Evolutionary conservation across 495 filamentous ascomycete species (phyloP), one percentile per base, ranked within the genome.

Genomic region (Collariella sp.): DNA sequence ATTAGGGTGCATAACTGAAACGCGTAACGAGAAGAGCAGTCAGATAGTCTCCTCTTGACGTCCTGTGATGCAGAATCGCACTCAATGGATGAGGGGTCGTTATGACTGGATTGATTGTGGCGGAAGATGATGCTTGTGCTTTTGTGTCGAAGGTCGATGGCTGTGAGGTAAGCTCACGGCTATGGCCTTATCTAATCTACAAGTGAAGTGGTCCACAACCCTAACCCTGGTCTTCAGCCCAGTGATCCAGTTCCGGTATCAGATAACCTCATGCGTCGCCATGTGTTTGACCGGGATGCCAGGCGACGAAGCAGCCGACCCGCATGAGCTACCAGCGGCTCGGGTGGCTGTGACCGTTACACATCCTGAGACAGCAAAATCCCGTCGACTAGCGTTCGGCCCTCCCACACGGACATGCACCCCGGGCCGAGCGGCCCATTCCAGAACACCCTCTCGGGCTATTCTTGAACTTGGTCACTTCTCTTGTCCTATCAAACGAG

Each of bases 11-110:
- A 62, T 24, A 68, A 40, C 29, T 68, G 63, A 7, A 54, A 26
- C 36, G 63, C 65, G 16, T 61, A 68, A 20, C 55, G 52, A 2
- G 59, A 52, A 0, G 65, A 68, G 22, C 63, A 66, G 22, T 64
- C 55, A 11, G 63, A 68, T 5, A 68, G 44, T 34, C 63, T 23
- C 13, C 57, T 26, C 18, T 64, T 59, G 26, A 67, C 20, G 12
- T 60, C 57, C 15, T 45, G 52, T n/a, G n/a, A n/a, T n/a, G n/a
- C n/a, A n/a, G n/a, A n/a, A n/a, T n/a, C n/a, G 43, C 33, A 19
- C n/a, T n/a, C n/a, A n/a, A n/a, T n/a, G n/a, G n/a, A n/a, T n/a
- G n/a, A n/a, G n/a, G n/a, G n/a, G n/a, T 56, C 36, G 11, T 38
- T 51, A n/a, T 26, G 46, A n/a, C n/a, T n/a, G n/a, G n/a, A n/a